These are phyloP conservation scores for Acacia melanoxylon DNA, from an alignment of 306 rosid species.

Conservation along the genomic window DNA sequence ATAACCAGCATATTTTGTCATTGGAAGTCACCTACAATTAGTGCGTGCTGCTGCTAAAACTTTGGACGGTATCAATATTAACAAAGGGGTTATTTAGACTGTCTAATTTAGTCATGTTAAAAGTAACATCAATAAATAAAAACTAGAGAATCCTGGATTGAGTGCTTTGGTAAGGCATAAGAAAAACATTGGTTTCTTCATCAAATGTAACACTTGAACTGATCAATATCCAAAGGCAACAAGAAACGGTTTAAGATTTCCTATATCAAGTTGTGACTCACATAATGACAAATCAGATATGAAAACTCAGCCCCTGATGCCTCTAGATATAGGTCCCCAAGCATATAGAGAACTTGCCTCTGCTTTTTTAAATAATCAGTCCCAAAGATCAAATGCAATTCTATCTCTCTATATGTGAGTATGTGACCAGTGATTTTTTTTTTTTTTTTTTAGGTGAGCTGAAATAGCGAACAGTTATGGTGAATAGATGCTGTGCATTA, in stretches of 20 bases:
- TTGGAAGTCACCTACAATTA: constrained; percentile 17
- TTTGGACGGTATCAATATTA: constrained; percentile 19
- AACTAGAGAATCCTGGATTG: not conserved
- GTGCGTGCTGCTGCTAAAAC: not conserved
- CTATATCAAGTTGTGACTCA: not conserved
- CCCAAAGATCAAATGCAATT: constrained; percentile 8
- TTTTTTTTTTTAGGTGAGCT: not conserved
- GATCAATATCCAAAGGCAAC: constrained; percentile 17
- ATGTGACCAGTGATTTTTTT: not conserved
- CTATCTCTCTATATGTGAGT: not conserved
- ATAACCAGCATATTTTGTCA: constrained; percentile 27
- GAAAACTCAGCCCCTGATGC: constrained; percentile 20
- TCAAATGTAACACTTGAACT: not conserved
- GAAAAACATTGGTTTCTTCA: constrained; percentile 4
- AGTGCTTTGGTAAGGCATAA: constrained; percentile 4
- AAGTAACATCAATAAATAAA: constrained; percentile 17
- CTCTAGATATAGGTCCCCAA: not conserved
- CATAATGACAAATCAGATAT: constrained; percentile 5
- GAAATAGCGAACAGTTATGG: not conserved
- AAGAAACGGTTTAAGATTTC: constrained; percentile 13
- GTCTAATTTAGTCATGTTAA: constrained; percentile 10
- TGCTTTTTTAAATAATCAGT: not conserved
- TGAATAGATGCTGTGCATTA: constrained; percentile 2
- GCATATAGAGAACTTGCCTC: constrained; percentile 4
- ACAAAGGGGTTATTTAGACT: constrained; percentile 1